Base-by-base conservation (phyloP, 371 early-diverging fungal species). In the Syncephalastrum sp. region DNA sequence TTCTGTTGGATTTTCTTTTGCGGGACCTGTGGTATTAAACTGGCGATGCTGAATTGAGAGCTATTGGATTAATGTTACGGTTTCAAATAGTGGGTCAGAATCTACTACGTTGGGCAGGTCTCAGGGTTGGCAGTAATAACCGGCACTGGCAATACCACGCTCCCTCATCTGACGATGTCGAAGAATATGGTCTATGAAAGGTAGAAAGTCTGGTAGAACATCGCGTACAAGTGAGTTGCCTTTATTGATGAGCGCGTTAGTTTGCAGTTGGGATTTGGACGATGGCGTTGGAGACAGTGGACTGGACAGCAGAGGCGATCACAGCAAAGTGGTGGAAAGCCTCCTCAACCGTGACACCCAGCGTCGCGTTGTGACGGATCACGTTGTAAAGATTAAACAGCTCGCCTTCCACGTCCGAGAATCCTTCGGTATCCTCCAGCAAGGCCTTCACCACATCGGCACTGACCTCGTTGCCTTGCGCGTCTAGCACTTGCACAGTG, bases 1-100 rank as follows among this genome's bases (percentile, higher is more conserved):
- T 17, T 76, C n/a, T 70, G 66, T 19, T 76, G 77, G 73, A 73
- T 73, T 16, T 76, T 76, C 54, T 76, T 73, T 19, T 76, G 77
- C 50, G 77, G 77, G 5, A 73, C 77, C 29, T 76, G 77, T 53
- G 71, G 77, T 76, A 69, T 57, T 10, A 33, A 33, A 10, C 38
- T 33, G 5, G 10, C 38, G 10, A 33, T 10, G 3, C 38, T 21
- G 2, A 33, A 33, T 0, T 33, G 12, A 33, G 38, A 6, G 12
- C 38, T 21, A 33, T 10, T 33, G 21, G 21, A 21, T 10, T 33
- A 33, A 33, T 10, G 38, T 33, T 0, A 33, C 8, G 10, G 0
- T 33, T 0, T 12, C 38, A 33, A 33, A 3, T 33, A 33, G 38
- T 33, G 38, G 38, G 38, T 10, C 38, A 33, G 10, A 33, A 33